Evolutionary conservation across 129 eudicot species (phyloP).

Genomic region (Artemisia tridentata): DNA sequence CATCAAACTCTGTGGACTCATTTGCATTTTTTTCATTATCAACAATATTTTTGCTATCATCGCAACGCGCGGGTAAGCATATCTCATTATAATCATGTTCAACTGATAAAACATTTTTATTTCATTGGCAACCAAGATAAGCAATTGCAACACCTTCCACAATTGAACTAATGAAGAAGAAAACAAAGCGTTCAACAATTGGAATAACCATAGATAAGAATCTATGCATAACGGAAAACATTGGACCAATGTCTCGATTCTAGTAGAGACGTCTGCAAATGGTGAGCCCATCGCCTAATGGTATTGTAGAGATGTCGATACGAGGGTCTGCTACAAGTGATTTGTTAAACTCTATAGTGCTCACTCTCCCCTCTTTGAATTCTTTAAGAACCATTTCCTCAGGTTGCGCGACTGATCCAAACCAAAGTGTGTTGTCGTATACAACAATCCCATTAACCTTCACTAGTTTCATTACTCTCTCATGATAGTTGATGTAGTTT

Average conservation of each 20-base stretch:
- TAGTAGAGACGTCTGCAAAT: slow-evolving; percentile 47
- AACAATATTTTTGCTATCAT: no score
- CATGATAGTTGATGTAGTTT: slow-evolving; percentile 55
- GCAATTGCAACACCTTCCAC: no score
- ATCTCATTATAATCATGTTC: no score
- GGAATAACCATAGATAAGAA: no score
- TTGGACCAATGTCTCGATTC: background rate
- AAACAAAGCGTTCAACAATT: background rate
- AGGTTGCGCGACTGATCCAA: slow-evolving; percentile 42
- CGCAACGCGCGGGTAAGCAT: no score
- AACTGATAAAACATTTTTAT: no score
- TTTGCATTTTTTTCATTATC: no score
- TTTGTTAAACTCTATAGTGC: slow-evolving; percentile 25
- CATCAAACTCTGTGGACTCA: no score
- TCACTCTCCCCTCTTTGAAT: background rate
- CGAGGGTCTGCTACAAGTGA: slow-evolving; percentile 48
- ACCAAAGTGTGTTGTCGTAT: slow-evolving; percentile 68
- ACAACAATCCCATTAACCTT: slow-evolving; percentile 53
- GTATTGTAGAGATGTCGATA: slow-evolving; percentile 29
- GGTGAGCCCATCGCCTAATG: slow-evolving; percentile 57
- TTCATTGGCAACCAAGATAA: no score
- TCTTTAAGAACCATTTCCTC: slow-evolving; percentile 29
- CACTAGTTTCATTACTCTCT: slow-evolving; percentile 45
- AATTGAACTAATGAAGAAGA: no score
- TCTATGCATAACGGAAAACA: background rate